Evolutionary conservation across 2,329 filamentous ascomycete genomes (phyloP), one percentile per base, ranked within the genome.

Genomic region (Beauveria scarabaeidicola): DNA sequence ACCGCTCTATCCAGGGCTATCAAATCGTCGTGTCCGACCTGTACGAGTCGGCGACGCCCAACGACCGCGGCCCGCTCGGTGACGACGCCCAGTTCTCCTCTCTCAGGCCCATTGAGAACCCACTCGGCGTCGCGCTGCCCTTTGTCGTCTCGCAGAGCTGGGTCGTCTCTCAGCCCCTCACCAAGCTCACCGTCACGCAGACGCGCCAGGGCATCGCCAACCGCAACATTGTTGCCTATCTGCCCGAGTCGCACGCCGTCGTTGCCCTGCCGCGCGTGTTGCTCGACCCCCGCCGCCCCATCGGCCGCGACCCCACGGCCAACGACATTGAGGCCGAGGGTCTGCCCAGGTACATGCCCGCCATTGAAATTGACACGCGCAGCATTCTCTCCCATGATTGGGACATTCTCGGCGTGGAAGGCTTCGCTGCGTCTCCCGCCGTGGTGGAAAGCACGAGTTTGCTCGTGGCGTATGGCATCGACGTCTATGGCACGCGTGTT

Each of bases 161-260:
- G 71, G 79, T 96, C 63, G 83, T 97, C 62, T 84, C 88, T 0
- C 86, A 90, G 61, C 83, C 88, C n/a, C 86, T 97, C 62, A 85
- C 84, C 17, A 82, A 87, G 55, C 84, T 99, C 69, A 81, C 89
- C 0, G 90, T 96, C 17, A 94, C 92, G 0, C 87, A 92, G 69
- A 99, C 94, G 0, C 83, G 88, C 29, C 94, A 99, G 76, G 94
- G 94, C 32, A 96, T 99, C 68, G 89, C 90, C 1, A 88, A 85
- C 46, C 86, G 91, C 17, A 86, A 93, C 65, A 78, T 99, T 3
- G 80, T 99, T 13, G 91, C 88, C 50, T 89, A 89, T 43, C 78
- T 96, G 2, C 84, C 91, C 0, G 81, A 85, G 36, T 81, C 85
- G 1, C 86, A 89, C 68, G 81, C 88, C 41, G 85, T 99, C 59